Conservation (phyloP, 257 asterid genomes). For the Datura wrightii region DNA sequence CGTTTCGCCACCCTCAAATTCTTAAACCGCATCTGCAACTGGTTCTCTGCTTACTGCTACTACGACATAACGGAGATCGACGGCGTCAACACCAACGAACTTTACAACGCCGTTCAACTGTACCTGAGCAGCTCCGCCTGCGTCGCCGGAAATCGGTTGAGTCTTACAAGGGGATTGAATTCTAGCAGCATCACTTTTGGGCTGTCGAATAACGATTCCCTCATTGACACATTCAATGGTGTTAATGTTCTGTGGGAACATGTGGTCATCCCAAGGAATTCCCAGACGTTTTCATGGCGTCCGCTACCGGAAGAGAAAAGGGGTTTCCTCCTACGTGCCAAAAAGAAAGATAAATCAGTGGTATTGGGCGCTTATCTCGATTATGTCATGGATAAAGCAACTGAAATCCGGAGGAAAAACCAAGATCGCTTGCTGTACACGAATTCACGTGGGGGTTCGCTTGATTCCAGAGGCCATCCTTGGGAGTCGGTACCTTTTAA, state of each 20-base stretch:
- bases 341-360: slow-evolving; percentile 47
- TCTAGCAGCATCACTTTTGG: slow-evolving; percentile 55
- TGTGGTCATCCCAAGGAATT: slow-evolving; percentile 48
- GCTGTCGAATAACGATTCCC: slow-evolving; percentile 51
- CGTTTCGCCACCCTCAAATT: slow-evolving; percentile 46
- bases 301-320: slow-evolving; percentile 57
- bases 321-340: slow-evolving; percentile 50
- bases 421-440: slow-evolving; percentile 55
- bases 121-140: slow-evolving; percentile 53
- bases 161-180: slow-evolving; percentile 50
- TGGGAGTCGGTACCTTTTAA: slow-evolving; percentile 65
- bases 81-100: slow-evolving; percentile 61
- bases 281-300: slow-evolving; percentile 55
- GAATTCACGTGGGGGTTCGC: slow-evolving; percentile 54
- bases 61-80: slow-evolving; percentile 57
- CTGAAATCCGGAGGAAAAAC: slow-evolving; percentile 47
- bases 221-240: slow-evolving; percentile 44
- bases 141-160: slow-evolving; percentile 46
- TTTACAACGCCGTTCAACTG: slow-evolving; percentile 57
- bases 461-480: slow-evolving; percentile 54
- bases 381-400: slow-evolving; percentile 50
- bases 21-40: slow-evolving; percentile 43
- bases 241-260: slow-evolving; percentile 53
- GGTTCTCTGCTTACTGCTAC: slow-evolving; percentile 52
- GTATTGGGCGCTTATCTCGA: slow-evolving; percentile 48